Conservation (phyloP, 306 rosid genomes). For the Elaeagnus macrophylla region DNA sequence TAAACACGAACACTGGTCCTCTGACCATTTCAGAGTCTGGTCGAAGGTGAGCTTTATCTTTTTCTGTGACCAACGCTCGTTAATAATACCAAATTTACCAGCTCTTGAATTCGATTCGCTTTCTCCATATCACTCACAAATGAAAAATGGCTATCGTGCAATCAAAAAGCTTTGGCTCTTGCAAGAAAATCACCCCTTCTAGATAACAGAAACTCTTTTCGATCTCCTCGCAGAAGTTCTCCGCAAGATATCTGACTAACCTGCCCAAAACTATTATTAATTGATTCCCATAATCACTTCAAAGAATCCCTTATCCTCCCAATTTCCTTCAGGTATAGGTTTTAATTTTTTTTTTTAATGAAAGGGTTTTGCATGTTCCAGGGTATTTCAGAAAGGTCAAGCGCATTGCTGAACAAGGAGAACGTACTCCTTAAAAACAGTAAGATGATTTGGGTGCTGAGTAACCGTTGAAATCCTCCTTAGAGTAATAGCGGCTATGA, state of each 20-base stretch:
- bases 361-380: no score
- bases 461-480: conserved; percentile 38
- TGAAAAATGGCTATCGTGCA: conserved; percentile 52
- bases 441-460: conserved; percentile 42
- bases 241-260: conserved; percentile 36
- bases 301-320: conserved; percentile 36
- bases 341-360: no score
- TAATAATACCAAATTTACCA: no score
- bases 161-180: conserved; percentile 62
- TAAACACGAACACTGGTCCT: no score
- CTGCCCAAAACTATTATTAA: conserved; percentile 10
- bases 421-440: no score
- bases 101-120: not conserved
- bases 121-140: conserved; percentile 1
- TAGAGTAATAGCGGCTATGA: conserved; percentile 54
- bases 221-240: conserved; percentile 76
- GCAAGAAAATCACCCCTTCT: no score
- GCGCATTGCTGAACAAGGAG: no score
- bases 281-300: conserved; percentile 34
- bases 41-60: no score
- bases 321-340: conserved; percentile 11
- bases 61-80: no score
- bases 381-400: conserved; percentile 30
- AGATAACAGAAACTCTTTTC: no score
- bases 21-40: no score